Base-by-base conservation (phyloP, 2,329 filamentous ascomycete genomes). In the Phyllosticta capitalensis region DNA sequence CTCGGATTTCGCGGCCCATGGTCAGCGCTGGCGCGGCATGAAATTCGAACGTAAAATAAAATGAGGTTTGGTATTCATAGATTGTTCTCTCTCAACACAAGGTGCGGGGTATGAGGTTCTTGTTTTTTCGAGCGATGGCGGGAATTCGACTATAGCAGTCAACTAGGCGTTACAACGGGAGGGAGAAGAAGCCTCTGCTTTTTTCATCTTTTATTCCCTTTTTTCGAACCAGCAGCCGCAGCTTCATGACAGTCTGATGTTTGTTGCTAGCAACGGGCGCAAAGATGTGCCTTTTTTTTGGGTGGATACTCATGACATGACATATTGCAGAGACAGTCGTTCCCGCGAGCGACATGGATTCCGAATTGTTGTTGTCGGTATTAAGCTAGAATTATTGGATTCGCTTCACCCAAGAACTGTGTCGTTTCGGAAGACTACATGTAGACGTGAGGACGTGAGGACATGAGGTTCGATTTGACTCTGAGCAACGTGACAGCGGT, bases 11-110 rank as follows among this genome's bases (percentile, higher is more conserved):
- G 20, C 85, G 90, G 72, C 90, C 92, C 52, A 83, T 89, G 59
- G 84, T 87, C 63, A 92, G 86, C 67, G 92, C 92, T 61, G 90
- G 90, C 75, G 90, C 91, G 64, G 91, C 91, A 68, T 92, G 74
- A 66, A n/a, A 20, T 14, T 33, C 17, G 12, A 19, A 17, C 20
- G 45, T 17, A 48, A 49, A 55, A 24, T 21, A 54, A 54, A 49
- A 22, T 54, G 51, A 30, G 51, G 48, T 49, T 38, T 12, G 12
- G 14, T 14, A 45, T 45, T 45, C 17, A 45, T 45, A 45, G 38
- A 45, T 45, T 45, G 38, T 45, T 45, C 38, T 45, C 30, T 38
- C 30, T 30, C 28, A 30, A 30, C 28, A 38, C 38, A 45, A 6
- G 38, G 30, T 17, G 38, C 38, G 38, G 38, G 38, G 14, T n/a